phyloP scores from a whole-genome alignment of 2,329 filamentous ascomycete genomes.

The Fusarium sp. region DNA sequence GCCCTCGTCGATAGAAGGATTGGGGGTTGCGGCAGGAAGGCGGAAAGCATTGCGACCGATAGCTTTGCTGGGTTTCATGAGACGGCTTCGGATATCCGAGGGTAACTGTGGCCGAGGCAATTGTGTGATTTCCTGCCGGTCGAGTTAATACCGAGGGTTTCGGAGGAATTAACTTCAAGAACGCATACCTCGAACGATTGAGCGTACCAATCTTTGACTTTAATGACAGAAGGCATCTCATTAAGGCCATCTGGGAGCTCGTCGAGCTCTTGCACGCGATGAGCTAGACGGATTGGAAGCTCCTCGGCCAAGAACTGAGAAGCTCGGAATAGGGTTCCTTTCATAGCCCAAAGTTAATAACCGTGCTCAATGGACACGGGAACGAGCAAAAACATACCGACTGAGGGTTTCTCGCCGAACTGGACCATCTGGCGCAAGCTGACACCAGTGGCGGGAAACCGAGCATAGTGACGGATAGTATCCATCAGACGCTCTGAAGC shows the following conservation, averaged over 20 bases:
- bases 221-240: conserved; percentile 96
- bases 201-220: conserved; percentile 97
- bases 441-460: conserved; percentile 94
- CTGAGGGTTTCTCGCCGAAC: conserved; percentile 93
- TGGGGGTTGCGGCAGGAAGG: conserved; percentile 84
- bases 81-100: conserved; percentile 78
- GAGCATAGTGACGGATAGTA: conserved; percentile 96
- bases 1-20: conserved; percentile 86
- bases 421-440: conserved; percentile 99
- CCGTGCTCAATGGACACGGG: conserved; percentile 78
- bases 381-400: conserved; percentile 81
- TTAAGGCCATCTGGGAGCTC: conserved; percentile 94
- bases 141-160: conserved; percentile 14
- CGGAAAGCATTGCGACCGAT: conserved; percentile 69
- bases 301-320: conserved; percentile 99
- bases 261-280: conserved; percentile 93
- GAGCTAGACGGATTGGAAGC: conserved; percentile 93
- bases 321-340: conserved; percentile 94
- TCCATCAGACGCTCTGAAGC: conserved; percentile 91
- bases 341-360: conserved; percentile 14
- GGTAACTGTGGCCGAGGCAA: conserved; percentile 81
- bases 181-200: conserved; percentile 92
- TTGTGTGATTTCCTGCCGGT: conserved; percentile 83
- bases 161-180: not conserved
- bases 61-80: conserved; percentile 73